These are phyloP conservation scores for Arxiozyma heterogenica DNA, from an alignment of 1,139 yeast genomes.

Conservation along the genomic window DNA sequence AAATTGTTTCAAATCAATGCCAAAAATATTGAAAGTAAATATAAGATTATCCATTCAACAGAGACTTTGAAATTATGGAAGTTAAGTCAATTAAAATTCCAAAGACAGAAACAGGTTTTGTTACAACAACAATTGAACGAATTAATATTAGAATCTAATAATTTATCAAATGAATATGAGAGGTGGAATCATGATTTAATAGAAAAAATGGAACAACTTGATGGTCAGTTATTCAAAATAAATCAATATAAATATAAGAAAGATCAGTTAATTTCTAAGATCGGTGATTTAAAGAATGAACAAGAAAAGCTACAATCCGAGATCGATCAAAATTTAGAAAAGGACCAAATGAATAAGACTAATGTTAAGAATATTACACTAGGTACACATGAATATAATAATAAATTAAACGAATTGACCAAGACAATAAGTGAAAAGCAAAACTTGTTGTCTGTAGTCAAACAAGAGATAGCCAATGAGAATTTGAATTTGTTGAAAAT, in stretches of 20 bases:
- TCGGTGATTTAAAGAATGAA: slow-evolving; percentile 15
- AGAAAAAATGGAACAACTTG: slow-evolving; percentile 21
- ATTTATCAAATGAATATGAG: slow-evolving; percentile 16
- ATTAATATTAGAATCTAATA: slow-evolving; percentile 16
- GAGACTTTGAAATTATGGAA: slow-evolving; percentile 21
- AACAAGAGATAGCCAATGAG: slow-evolving; percentile 26
- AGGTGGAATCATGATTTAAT: slow-evolving; percentile 19
- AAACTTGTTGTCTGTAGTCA: slow-evolving; percentile 18
- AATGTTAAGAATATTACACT: slow-evolving; percentile 19
- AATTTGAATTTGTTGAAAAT: slow-evolving; percentile 20
- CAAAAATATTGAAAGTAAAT: slow-evolving; percentile 17
- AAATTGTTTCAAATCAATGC: slow-evolving; percentile 20
- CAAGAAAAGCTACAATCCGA: slow-evolving; percentile 18
- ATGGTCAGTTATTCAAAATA: slow-evolving; percentile 23
- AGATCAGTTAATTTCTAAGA: slow-evolving; percentile 17
- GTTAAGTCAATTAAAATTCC: slow-evolving; percentile 10
- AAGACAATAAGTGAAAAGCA: slow-evolving; percentile 16
- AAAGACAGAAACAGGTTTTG: slow-evolving; percentile 19
- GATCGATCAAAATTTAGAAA: slow-evolving; percentile 13
- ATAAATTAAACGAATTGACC: slow-evolving; percentile 21
- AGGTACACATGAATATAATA: slow-evolving; percentile 22
- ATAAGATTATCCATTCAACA: slow-evolving; percentile 22
- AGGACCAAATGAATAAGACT: slow-evolving; percentile 18
- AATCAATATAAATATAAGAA: slow-evolving; percentile 18
- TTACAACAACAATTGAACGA: slow-evolving; percentile 17